A percentile compares a stretch with the other conserved stretches of the same genome.
phyloP scores from a whole-genome alignment of 2,329 filamentous ascomycete genomes.

The Juglanconis oblonga region DNA sequence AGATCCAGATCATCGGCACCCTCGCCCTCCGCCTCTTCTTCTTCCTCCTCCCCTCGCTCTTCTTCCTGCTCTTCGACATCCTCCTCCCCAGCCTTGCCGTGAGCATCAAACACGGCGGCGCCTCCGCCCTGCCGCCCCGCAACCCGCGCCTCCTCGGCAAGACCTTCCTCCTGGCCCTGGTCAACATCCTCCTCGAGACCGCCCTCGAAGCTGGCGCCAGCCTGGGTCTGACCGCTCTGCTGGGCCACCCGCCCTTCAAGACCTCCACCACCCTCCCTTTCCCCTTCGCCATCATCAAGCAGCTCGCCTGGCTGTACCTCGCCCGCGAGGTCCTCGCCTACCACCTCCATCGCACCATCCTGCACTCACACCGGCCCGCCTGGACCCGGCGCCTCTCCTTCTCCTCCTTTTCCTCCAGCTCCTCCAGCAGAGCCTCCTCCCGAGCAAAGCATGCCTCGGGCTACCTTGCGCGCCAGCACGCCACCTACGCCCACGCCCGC shows the following conservation, averaged over 20 bases:
- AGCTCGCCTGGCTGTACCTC: slow-evolving; percentile 41
- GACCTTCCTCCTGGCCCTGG: slow-evolving; percentile 34
- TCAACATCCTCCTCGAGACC: slow-evolving; percentile 44
- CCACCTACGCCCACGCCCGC: slow-evolving; percentile 49
- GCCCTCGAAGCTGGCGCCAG: slow-evolving; percentile 42
- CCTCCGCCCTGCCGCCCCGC: slow-evolving; percentile 46
- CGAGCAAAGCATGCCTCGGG: slow-evolving; percentile 22
- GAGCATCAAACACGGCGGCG: slow-evolving; percentile 65
- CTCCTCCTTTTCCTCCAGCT: slow-evolving; percentile 14
- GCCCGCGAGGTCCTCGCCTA: slow-evolving; percentile 64
- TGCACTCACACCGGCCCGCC: slow-evolving; percentile 51
- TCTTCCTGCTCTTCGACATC: slow-evolving; percentile 72
- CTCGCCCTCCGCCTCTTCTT: slow-evolving; percentile 65
- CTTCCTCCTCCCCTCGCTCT: slow-evolving; percentile 68
- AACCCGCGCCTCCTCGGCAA: slow-evolving; percentile 31
- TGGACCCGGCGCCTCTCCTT: slow-evolving; percentile 21
- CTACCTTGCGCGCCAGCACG: slow-evolving; percentile 39
- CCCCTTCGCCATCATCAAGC: slow-evolving; percentile 52
- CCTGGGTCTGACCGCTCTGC: slow-evolving; percentile 31
- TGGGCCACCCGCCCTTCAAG: slow-evolving; percentile 42
- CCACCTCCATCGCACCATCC: slow-evolving; percentile 66
- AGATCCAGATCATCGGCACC: slow-evolving; percentile 71
- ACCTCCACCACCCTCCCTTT: slow-evolving; percentile 48
- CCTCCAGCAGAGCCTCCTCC: neutral
- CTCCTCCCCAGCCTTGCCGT: slow-evolving; percentile 66